Evolutionary conservation across 768 basidiomycete genomes (phyloP).

Genomic region (Macrocybe gigantea): DNA sequence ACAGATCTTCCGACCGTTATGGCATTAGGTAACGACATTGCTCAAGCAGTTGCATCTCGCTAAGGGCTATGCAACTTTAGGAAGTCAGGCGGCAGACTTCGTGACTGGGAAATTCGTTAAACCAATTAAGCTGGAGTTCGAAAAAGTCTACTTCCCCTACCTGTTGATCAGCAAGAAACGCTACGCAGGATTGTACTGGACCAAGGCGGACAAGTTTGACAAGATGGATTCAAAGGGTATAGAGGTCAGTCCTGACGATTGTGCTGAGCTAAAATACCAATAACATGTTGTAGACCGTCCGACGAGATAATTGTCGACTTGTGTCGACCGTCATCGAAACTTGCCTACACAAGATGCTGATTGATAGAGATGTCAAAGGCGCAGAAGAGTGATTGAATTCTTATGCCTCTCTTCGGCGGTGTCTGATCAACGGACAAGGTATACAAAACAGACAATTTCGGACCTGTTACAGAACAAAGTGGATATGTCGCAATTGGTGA

Average conservation of each 20-base stretch:
- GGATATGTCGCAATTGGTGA: slow-evolving; percentile 98
- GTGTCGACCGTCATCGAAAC: slow-evolving; percentile 98
- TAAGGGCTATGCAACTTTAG: slow-evolving; percentile 30
- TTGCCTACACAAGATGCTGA: slow-evolving; percentile 95
- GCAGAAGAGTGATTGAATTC: slow-evolving; percentile 74
- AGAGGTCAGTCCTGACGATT: slow-evolving; percentile 49
- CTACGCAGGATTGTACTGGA: slow-evolving; percentile 98
- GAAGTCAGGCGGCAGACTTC: slow-evolving; percentile 86
- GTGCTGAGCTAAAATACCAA: not conserved
- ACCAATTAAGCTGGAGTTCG: slow-evolving; percentile 98
- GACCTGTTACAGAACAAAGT: slow-evolving; percentile 95
- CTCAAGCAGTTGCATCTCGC: not conserved
- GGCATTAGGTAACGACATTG: slow-evolving; percentile 65
- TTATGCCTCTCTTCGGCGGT: not conserved
- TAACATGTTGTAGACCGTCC: slow-evolving; percentile 67
- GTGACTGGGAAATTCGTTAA: slow-evolving; percentile 89
- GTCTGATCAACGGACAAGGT: slow-evolving; percentile 39
- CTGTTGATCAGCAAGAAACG: slow-evolving; percentile 98
- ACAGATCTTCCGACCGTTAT: slow-evolving; percentile 83
- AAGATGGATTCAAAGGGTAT: slow-evolving; percentile 99
- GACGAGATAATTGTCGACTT: slow-evolving; percentile 96
- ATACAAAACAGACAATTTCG: slow-evolving; percentile 88
- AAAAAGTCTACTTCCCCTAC: slow-evolving; percentile 99
- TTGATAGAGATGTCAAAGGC: slow-evolving; percentile 88
- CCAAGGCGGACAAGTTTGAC: slow-evolving; percentile 89